Percentiles rank a stretch among this genome's conserved stretches.
Conservation (phyloP, 768 basidiomycete species). For the Symmetrospora coprosmae region DNA sequence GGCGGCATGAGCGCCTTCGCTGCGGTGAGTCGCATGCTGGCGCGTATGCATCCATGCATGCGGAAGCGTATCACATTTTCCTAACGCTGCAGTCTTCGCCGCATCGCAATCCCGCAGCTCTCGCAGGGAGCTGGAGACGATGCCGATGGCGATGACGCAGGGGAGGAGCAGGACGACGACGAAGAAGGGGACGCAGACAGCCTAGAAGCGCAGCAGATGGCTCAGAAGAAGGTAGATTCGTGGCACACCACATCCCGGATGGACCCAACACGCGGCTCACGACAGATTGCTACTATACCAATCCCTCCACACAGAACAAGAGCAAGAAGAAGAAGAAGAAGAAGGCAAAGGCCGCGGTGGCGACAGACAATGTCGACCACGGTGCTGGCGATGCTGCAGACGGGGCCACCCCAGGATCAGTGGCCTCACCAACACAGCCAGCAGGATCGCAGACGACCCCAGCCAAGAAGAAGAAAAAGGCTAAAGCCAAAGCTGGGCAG, state of each 20-base stretch:
- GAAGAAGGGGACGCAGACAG: background rate
- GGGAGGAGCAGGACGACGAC: conserved; percentile 4
- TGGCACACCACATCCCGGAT: background rate
- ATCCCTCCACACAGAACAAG: conserved; percentile 13
- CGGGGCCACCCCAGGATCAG: background rate
- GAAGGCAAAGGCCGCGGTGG: conserved; percentile 26
- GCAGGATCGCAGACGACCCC: too few species aligned
- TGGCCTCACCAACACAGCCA: background rate
- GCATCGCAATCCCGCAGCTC: background rate
- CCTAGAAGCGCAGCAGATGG: background rate
- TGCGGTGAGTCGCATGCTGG: background rate
- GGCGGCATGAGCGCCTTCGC: too few species aligned
- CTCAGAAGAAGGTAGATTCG: background rate
- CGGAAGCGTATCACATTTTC: too few species aligned
- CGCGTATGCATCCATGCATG: background rate
- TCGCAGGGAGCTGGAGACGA: background rate
- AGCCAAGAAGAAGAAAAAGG: conserved; percentile 43
- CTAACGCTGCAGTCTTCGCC: background rate
- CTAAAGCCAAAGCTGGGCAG: conserved; percentile 45
- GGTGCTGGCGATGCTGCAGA: too few species aligned
- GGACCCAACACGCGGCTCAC: background rate
- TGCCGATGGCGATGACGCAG: background rate
- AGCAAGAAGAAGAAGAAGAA: conserved; percentile 37
- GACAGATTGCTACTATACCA: background rate
- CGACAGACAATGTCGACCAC: background rate